Conservation (phyloP, 1,284 basidiomycete species). For the Moniliella sp. region DNA sequence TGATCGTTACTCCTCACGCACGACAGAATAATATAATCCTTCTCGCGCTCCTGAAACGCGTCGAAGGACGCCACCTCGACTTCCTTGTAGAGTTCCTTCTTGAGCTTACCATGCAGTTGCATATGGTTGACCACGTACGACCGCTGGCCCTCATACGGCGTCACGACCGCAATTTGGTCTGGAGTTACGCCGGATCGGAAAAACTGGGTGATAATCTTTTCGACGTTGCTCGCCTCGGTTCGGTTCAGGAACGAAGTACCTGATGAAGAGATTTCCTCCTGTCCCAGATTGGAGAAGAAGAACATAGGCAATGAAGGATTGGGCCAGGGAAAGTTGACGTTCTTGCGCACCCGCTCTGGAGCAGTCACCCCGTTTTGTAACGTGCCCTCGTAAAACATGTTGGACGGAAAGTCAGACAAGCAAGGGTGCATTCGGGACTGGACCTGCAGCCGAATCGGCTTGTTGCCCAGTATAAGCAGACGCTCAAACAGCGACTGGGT, state of each 20-base stretch:
- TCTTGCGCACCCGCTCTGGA: conserved; percentile 81
- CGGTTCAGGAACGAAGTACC: conserved; percentile 97
- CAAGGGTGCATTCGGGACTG: conserved; percentile 99
- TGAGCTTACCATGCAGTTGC: conserved; percentile 92
- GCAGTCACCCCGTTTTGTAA: conserved; percentile 97
- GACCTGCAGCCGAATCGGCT: conserved; percentile 90
- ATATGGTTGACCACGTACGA: conserved; percentile 97
- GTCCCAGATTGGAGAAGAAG: conserved; percentile 95
- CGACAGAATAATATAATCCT: conserved; percentile 95
- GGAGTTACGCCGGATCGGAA: conserved; percentile 95
- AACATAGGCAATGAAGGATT: conserved; percentile 98
- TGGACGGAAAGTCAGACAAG: conserved; percentile 92
- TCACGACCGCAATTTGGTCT: conserved; percentile 87
- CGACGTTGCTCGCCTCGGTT: conserved; percentile 92
- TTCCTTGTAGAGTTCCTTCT: conserved; percentile 97
- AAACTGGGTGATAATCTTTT: conserved; percentile 98
- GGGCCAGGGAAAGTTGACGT: conserved; percentile 98
- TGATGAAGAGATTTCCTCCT: conserved; percentile 93
- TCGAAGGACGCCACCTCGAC: conserved; percentile 97
- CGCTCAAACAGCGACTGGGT: conserved; percentile 95
- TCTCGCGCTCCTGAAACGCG: conserved; percentile 96
- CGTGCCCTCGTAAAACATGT: conserved; percentile 99
- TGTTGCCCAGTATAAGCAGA: conserved; percentile 76
- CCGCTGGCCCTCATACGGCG: conserved; percentile 95
- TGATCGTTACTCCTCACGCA: conserved; percentile 99